phyloP scores from a whole-genome alignment of 2,329 filamentous ascomycete species.

The Dactylonectria macrodidyma region DNA sequence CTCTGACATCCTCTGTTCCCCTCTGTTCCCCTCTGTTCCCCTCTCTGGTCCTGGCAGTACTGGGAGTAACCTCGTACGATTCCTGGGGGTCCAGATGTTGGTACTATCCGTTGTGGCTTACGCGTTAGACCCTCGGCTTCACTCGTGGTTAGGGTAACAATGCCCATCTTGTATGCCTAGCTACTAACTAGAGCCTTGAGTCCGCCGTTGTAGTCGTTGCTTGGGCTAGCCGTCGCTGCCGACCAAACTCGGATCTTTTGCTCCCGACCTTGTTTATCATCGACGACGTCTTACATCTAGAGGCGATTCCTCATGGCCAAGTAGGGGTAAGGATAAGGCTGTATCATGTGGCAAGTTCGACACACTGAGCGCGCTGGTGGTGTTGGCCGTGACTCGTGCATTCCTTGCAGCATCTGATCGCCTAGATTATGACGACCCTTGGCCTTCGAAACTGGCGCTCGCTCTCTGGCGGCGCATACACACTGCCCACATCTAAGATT shows the following conservation, averaged over 20 bases:
- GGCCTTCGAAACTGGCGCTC: background rate
- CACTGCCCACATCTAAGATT: background rate
- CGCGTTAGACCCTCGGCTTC: constrained; percentile 3
- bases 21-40: background rate
- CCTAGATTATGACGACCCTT: background rate
- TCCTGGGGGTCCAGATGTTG: constrained; percentile 16
- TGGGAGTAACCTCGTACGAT: constrained; percentile 18
- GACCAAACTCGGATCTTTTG: background rate
- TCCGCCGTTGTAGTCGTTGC: background rate
- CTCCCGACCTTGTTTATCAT: constrained; percentile 7
- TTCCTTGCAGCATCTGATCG: constrained; percentile 14
- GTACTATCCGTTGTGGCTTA: constrained; percentile 22
- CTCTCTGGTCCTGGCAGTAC: background rate
- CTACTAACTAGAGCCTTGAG: constrained; percentile 1
- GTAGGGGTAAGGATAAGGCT: background rate
- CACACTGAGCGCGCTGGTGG: background rate
- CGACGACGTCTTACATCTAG: background rate
- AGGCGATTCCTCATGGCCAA: background rate
- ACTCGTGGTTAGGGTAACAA: constrained; percentile 17
- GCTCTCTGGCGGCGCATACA: background rate
- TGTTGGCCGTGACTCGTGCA: background rate
- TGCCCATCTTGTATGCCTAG: constrained; percentile 19
- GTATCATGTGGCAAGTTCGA: background rate
- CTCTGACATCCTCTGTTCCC: background rate
- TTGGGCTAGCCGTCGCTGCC: background rate